A percentile compares a stretch with the other conserved stretches of the same genome.
These are phyloP conservation scores for Kodamaea suecica DNA, from an alignment of 1,139 yeast genomes.

Conservation along the genomic window DNA sequence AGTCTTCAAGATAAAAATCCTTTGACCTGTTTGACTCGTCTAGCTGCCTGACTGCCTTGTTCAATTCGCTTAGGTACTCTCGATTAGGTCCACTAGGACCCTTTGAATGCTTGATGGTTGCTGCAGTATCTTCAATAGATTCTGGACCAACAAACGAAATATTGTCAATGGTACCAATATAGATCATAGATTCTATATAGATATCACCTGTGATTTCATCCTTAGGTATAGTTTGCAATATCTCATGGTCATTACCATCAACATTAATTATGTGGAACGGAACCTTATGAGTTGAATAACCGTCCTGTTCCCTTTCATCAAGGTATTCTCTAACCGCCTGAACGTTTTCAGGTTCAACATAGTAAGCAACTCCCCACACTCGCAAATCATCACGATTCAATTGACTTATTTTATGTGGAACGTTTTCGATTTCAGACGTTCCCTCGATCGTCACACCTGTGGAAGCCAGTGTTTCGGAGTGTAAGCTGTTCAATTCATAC, in stretches of 20 bases:
- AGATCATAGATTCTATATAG: slow-evolving; percentile 60
- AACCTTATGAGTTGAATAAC: slow-evolving; percentile 71
- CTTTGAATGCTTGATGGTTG: slow-evolving; percentile 47
- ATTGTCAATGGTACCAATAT: slow-evolving; percentile 80
- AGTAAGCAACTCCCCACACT: slow-evolving; percentile 83
- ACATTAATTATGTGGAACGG: slow-evolving; percentile 53
- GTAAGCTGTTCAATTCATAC: slow-evolving; percentile 31
- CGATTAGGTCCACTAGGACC: slow-evolving; percentile 85
- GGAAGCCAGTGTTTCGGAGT: slow-evolving; percentile 2
- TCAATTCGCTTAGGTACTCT: slow-evolving; percentile 62
- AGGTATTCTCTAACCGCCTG: slow-evolving; percentile 61
- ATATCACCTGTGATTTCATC: slow-evolving; percentile 33
- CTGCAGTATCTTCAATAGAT: slow-evolving; percentile 53
- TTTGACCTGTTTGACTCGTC: slow-evolving; percentile 30
- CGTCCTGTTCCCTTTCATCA: slow-evolving; percentile 84
- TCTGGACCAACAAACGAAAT: slow-evolving; percentile 87
- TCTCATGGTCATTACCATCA: slow-evolving; percentile 14
- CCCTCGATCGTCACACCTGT: slow-evolving; percentile 7
- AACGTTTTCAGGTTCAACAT: slow-evolving; percentile 66
- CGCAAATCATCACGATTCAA: slow-evolving; percentile 45
- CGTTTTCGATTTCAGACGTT: slow-evolving; percentile 9
- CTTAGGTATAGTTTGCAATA: slow-evolving; percentile 17
- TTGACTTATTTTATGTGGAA: slow-evolving; percentile 14
- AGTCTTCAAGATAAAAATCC: slow-evolving; percentile 40
- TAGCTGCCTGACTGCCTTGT: slow-evolving; percentile 50